Base-by-base conservation (phyloP, 1,139 yeast genomes). In the Hemisphaericaspora subhashii region DNA sequence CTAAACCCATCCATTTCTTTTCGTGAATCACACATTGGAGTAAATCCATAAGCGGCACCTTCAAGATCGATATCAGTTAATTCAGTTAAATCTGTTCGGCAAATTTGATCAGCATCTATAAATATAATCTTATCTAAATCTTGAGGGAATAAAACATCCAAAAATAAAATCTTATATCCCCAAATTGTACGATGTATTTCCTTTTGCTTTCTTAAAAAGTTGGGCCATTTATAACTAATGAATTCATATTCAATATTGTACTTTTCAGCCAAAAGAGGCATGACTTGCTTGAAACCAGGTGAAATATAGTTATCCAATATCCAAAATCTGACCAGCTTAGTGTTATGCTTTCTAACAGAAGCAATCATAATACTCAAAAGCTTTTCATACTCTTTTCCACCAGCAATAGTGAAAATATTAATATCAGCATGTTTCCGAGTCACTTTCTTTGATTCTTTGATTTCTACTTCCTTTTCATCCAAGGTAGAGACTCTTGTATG, bases 171-270 rank as follows among this genome's bases (percentile, higher is more conserved):
- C 58, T 90, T 90, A 56, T 85, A 86, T 2, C 92, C 96, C 90
- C 96, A 87, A 37, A 88, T 79, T 3, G 82, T 79, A 46, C 97
- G 72, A 53, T 84, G 89, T 55, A 79, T 79, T 50, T 83, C 89
- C 23, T 81, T 59, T 60, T 92, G 98, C 2, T 72, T 72, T 33
- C 94, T 73, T 21, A 92, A 67, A 95, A 97, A 92, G 17, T 69
- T 62, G 9, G 98, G 98, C 98, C 98, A 92, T 48, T 85, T 83
- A 60, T 86, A 92, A 2, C 84, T 78, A 14, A 92, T 72, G 33
- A 86, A 63, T 52, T 88, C 90, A 51, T 83, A 86, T 34, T 81
- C 74, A 47, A 86, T 80, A 1, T 74, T 73, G 45, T 72, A 74
- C 38, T 74, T 55, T n/a, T 64, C 58, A 0, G 94, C 82, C 34